Base-by-base conservation (phyloP, 257 asterid species). In the Cinchona pubescens region DNA sequence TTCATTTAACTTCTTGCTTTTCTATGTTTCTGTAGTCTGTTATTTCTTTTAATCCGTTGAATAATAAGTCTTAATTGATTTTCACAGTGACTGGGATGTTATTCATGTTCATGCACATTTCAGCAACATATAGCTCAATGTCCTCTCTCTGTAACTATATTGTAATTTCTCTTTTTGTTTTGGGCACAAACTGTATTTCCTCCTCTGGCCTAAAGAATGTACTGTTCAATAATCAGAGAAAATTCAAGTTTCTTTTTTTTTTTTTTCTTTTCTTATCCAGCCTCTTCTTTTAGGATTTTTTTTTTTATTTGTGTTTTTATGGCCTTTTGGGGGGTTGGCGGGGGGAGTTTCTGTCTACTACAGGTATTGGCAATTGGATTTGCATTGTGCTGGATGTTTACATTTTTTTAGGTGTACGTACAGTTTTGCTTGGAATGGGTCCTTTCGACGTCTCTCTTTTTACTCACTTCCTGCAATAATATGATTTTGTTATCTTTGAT, bases 401-500 rank as follows among this genome's bases (percentile, higher is more conserved):
- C 69, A 64, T 21, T 3, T 12, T 64, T 35, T 23, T 21, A 7
- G 43, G 46, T 64, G 30, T 14, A 64, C 11, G 11, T 63, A 6
- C 25, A 16, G 19, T 63, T 2, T 30, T 8, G 37, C 67, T 32
- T 29, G 14, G 14, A 29, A 58, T 58, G 32, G 16, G 34, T 58
- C 27, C 68, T 63, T 46, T 34, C 16, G 58, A 71, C 19, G 34
- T 43, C 42, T 67, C 11, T 72, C 62, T 79, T 82, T 32, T 46
- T 71, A 43, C 40, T 77, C 75, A 46, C 72, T 49, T 64, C 37
- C 19, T 3, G 30, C 45, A 19, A 15, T 43, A 19, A 58, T 55
- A 67, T 56, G 45, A n/a, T 75, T 48, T 67, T 61, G 56, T 82
- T 49, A 59, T 65, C 56, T 62, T 70, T 74, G 27, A 74, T 76